Evolutionary conservation across 2,329 filamentous ascomycete genomes (phyloP).

Genomic region (Trichoderma sp.): DNA sequence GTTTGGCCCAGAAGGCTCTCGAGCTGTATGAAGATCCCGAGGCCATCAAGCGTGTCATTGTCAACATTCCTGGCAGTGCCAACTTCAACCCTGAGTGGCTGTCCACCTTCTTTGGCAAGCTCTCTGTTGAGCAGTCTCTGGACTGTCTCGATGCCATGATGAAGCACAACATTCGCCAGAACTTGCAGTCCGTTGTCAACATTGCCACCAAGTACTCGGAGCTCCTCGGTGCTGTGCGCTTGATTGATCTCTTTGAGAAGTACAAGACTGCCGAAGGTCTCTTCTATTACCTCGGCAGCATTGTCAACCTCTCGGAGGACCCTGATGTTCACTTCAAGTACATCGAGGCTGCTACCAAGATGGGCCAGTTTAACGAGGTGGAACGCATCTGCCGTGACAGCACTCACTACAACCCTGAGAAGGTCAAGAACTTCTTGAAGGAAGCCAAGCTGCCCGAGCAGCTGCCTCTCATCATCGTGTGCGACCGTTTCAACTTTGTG

Average conservation of each 20-base stretch:
- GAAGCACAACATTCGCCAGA: conserved; percentile 94
- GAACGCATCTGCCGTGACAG: conserved; percentile 96
- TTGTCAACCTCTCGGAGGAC: conserved; percentile 96
- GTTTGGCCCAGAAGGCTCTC: conserved; percentile 80
- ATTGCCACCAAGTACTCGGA: conserved; percentile 98
- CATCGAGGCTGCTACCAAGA: conserved; percentile 92
- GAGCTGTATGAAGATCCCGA: conserved; percentile 93
- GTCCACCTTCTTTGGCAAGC: conserved; percentile 86
- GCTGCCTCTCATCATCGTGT: conserved; percentile 95
- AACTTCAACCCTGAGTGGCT: conserved; percentile 92
- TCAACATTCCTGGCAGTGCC: conserved; percentile 78
- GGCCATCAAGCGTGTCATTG: conserved; percentile 84
- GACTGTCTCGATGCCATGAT: conserved; percentile 97
- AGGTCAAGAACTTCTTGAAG: conserved; percentile 99
- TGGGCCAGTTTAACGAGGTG: conserved; percentile 92
- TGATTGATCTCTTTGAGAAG: conserved; percentile 96
- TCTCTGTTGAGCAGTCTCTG: conserved; percentile 92
- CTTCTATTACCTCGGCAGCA: conserved; percentile 97
- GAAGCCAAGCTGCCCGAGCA: conserved; percentile 91
- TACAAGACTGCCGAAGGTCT: conserved; percentile 96
- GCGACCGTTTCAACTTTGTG: conserved; percentile 98
- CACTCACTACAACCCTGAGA: conserved; percentile 86
- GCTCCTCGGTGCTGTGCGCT: conserved; percentile 78
- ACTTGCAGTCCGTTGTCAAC: conserved; percentile 90
- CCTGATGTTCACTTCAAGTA: conserved; percentile 99